Percentiles rank a stretch among this genome's conserved stretches.
Evolutionary conservation across 2,329 filamentous ascomycete species (phyloP).

Genomic region (Ophiostoma australiae): DNA sequence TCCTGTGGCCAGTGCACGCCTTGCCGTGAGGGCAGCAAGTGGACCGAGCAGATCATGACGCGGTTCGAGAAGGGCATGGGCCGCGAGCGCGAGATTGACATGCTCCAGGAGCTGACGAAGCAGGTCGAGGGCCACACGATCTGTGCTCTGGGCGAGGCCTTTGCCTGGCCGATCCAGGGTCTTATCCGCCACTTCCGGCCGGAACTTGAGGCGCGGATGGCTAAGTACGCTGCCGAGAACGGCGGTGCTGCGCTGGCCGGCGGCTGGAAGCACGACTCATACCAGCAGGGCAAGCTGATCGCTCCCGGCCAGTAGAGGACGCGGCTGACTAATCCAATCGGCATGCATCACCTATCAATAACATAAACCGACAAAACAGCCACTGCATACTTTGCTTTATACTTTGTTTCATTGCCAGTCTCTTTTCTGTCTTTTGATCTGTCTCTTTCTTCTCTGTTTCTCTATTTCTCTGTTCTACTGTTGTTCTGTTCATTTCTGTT

Average conservation of each 20-base stretch:
- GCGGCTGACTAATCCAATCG: neutral
- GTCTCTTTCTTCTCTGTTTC: slow-evolving; percentile 1
- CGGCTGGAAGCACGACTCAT: slow-evolving; percentile 75
- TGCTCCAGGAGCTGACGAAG: slow-evolving; percentile 98
- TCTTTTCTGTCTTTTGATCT: neutral
- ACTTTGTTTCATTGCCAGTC: slow-evolving; percentile 12
- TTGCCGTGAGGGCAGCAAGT: slow-evolving; percentile 98
- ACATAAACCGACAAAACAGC: neutral
- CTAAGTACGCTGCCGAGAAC: slow-evolving; percentile 66
- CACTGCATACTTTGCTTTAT: slow-evolving; percentile 14
- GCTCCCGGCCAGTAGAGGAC: slow-evolving; percentile 59
- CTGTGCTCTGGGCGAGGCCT: slow-evolving; percentile 92
- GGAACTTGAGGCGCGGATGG: slow-evolving; percentile 87
- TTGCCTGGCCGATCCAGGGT: slow-evolving; percentile 97
- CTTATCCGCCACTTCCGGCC: slow-evolving; percentile 97
- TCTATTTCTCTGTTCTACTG: neutral
- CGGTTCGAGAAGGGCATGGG: slow-evolving; percentile 90
- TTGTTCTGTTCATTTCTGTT: neutral
- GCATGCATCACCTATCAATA: neutral
- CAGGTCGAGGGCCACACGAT: slow-evolving; percentile 99
- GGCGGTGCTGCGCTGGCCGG: slow-evolving; percentile 75
- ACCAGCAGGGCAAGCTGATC: slow-evolving; percentile 74
- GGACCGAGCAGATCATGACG: slow-evolving; percentile 98
- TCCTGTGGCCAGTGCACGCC: slow-evolving; percentile 97
- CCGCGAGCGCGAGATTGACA: slow-evolving; percentile 90